A percentile compares a stretch with the other conserved stretches of the same genome.
Conservation (phyloP, 2,329 filamentous ascomycete genomes). For the Coleophoma crateriformis region DNA sequence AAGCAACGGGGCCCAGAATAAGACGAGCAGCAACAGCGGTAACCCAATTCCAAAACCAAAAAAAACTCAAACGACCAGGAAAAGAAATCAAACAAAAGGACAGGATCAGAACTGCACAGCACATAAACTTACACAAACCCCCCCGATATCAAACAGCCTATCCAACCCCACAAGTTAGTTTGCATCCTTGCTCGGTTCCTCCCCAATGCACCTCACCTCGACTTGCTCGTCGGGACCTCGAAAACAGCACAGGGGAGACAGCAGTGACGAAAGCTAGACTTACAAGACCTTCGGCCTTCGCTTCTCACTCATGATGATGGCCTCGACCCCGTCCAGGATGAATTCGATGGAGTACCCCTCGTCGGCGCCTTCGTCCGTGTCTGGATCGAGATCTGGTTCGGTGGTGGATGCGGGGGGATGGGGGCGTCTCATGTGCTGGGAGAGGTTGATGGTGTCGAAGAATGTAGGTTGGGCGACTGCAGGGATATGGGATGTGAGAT, state of each 20-base stretch:
- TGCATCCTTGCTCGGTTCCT: too few species aligned
- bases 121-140: conserved; percentile 75
- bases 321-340: conserved; percentile 22
- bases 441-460: too few species aligned
- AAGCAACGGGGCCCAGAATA: too few species aligned
- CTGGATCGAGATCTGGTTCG: too few species aligned
- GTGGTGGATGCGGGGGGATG: too few species aligned
- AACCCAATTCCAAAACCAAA: background rate
- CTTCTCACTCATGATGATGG: conserved; percentile 31
- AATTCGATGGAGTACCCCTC: conserved; percentile 22
- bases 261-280: background rate
- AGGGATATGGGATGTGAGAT: too few species aligned
- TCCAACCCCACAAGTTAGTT: conserved; percentile 1
- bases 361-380: conserved; percentile 24
- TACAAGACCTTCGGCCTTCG: conserved; percentile 61
- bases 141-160: conserved; percentile 85
- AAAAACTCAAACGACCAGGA: background rate
- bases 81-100: too few species aligned
- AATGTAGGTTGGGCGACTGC: too few species aligned
- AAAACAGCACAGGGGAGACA: background rate
- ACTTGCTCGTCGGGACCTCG: background rate
- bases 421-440: too few species aligned
- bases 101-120: background rate
- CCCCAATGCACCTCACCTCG: too few species aligned
- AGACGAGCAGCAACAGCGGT: too few species aligned